Base-by-base conservation (phyloP, 2,329 filamentous ascomycete genomes). In the Elsinoe arachidis region DNA sequence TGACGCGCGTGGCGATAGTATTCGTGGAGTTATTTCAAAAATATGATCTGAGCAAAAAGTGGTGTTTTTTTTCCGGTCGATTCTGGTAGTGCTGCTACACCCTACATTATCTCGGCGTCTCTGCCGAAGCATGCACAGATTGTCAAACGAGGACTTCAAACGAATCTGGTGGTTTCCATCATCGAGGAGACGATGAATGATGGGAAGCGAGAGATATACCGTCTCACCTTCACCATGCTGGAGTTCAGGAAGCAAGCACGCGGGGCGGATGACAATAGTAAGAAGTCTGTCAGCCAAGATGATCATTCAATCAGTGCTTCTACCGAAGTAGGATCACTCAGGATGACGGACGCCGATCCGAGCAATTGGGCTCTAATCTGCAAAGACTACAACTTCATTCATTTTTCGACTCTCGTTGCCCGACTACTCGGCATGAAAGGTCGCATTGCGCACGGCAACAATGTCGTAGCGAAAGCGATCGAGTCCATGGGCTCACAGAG, bases 341-440 rank as follows among this genome's bases (percentile, higher is more conserved):
- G n/a, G 1, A 57, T 61, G 38, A 53, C 30, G 12, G 14, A 10
- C 4, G 23, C 7, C 15, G 62, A 60, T 56, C 58, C 62, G 6
- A 21, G 37, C 4, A 41, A 17, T 19, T 63, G 62, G 62, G 62
- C 62, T 14, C 55, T 56, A 1, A 37, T 57, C 14, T 58, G 55
- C 34, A 63, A 63, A 47, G 62, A 63, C 59, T 63, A 63, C 33
- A 62, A 63, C 35, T 60, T 57, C 1, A 63, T 63, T 15, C 62
- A 63, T 23, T 52, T 63, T 26, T 63, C 60, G 1, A 43, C 11
- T 3, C 1, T 60, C 11, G 55, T 57, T 1, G 61, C 62, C 1
- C 59, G 46, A 11, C 15, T 63, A 1, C 63, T 63, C 34, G 62
- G 61, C 10, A 61, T 63, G 19, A 38, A 46, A 9, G 51, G 44